phyloP scores from a whole-genome alignment of 768 basidiomycete genomes.

The Suillus spraguei region DNA sequence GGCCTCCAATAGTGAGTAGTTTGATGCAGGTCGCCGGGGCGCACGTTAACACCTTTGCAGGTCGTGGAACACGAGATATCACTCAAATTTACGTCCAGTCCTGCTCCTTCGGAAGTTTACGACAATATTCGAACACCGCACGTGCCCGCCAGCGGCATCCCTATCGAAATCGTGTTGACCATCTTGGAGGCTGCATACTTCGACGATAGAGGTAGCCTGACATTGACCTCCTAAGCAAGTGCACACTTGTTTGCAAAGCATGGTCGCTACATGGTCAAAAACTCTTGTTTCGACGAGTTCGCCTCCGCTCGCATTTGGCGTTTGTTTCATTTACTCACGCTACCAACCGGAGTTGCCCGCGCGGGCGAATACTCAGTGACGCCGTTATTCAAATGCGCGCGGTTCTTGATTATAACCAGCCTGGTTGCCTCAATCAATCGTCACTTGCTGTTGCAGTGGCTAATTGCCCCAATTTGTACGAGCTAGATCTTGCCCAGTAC shows the following conservation, averaged over 20 bases:
- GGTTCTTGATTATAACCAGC: slow-evolving; percentile 70
- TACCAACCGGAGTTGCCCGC: slow-evolving; percentile 46
- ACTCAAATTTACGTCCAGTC: slow-evolving; percentile 38
- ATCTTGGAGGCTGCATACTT: slow-evolving; percentile 62
- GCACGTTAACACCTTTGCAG: slow-evolving; percentile 23
- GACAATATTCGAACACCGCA: slow-evolving; percentile 20
- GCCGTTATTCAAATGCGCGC: slow-evolving; percentile 56
- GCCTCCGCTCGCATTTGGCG: slow-evolving; percentile 53
- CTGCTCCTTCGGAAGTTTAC: slow-evolving; percentile 23
- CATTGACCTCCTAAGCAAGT: slow-evolving; percentile 48
- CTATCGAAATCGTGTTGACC: slow-evolving; percentile 62
- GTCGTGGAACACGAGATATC: slow-evolving; percentile 40
- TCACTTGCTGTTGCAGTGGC: slow-evolving; percentile 62
- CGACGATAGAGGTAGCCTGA: slow-evolving; percentile 39
- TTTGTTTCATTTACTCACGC: slow-evolving; percentile 57
- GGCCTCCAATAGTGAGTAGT: slow-evolving; percentile 28
- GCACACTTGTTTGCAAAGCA: slow-evolving; percentile 64
- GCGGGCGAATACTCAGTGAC: slow-evolving; percentile 53
- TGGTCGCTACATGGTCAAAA: slow-evolving; percentile 70
- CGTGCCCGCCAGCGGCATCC: slow-evolving; percentile 41
- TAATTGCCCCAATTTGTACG: slow-evolving; percentile 59
- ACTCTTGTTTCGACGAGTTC: slow-evolving; percentile 61
- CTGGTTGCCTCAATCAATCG: slow-evolving; percentile 51
- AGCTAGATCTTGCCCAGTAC: slow-evolving; percentile 60
- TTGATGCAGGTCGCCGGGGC: background rate